Evolutionary conservation across 2,329 filamentous ascomycete species (phyloP), one percentile per base, ranked within the genome.

Genomic region (Phaeosphaeriaceae sp.): DNA sequence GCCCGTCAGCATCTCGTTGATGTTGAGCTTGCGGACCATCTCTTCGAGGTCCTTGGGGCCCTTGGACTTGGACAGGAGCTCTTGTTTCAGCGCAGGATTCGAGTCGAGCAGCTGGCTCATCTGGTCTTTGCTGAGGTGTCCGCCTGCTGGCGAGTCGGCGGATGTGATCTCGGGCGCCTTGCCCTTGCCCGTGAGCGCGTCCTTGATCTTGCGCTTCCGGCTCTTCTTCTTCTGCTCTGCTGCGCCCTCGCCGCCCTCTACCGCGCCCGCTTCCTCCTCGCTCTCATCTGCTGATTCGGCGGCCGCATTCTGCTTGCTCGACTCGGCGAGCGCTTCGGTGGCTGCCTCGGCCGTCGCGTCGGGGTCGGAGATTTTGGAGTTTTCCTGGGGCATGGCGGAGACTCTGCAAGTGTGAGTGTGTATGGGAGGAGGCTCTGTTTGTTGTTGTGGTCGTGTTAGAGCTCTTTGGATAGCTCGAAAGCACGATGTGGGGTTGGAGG

Each of bases 1-100:
- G 0, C 90, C 89, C 1, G 90, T 91, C 85, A 92, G 86, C 72
- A 91, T 86, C 62, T 92, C 89, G 73, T 88, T 85, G 54, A 91
- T 80, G 63, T 84, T 89, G 73, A 92, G 82, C 67, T 85, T 85
- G 78, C 86, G 86, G 63, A 88, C 72, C 63, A 83, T 72, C 48
- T 86, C 80, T 49, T 82, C 78, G 20, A 77, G 55, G 11, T 72
- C 69, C 27, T 64, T 62, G 53, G 62, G 69, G 47, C 66, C 69
- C 25, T 67, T 73, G 19, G 60, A 58, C 60, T 69, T 76, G 59
- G 71, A 65, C 41, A 70, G 48, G 41, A 79, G 65, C 55, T 79
- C 75, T 19, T 73, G 68, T 59, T 75, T 76, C 24, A 79, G 71
- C 45, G 73, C 73, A 7, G 77, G 77, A 60, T 79, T 79, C 49